These are phyloP conservation scores for Leccinum arenicola DNA, from an alignment of 768 basidiomycete species.

Conservation along the genomic window DNA sequence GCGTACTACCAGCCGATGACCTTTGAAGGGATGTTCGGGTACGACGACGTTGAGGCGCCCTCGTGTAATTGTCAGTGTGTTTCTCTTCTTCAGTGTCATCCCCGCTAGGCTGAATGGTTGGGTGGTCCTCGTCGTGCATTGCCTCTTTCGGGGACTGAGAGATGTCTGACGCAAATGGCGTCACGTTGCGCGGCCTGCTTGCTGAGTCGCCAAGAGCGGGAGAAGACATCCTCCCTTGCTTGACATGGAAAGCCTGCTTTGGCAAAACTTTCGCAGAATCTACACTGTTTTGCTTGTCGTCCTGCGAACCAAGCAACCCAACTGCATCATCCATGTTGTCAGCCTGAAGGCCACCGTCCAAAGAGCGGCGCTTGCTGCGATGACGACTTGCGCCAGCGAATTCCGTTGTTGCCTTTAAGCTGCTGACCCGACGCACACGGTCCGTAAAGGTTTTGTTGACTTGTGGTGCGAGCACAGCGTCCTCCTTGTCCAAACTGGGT, in stretches of 20 bases:
- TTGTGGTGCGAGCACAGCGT: not conserved
- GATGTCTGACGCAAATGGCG: slow-evolving; percentile 8
- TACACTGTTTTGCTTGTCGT: not conserved
- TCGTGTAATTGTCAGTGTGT: slow-evolving; percentile 14
- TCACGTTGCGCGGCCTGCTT: slow-evolving; percentile 4
- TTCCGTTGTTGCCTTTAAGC: not conserved
- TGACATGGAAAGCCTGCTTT: not conserved
- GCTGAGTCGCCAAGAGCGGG: not conserved
- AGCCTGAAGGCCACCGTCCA: not conserved
- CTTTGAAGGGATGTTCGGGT: slow-evolving; percentile 4
- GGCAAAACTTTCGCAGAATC: not conserved
- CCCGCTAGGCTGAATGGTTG: not conserved
- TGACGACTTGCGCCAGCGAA: not conserved
- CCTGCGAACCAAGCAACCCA: not conserved
- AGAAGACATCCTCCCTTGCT: not conserved
- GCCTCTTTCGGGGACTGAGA: not conserved
- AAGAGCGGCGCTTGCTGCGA: not conserved
- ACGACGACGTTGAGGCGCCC: slow-evolving; percentile 16
- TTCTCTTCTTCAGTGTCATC: not conserved
- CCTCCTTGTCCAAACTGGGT: not conserved
- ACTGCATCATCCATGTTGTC: not conserved
- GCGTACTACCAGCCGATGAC: not conserved
- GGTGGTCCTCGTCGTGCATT: not conserved
- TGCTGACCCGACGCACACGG: not conserved
- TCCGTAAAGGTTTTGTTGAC: not conserved